Conservation (phyloP, 257 asterid genomes). For the Nicotiana attenuata region DNA sequence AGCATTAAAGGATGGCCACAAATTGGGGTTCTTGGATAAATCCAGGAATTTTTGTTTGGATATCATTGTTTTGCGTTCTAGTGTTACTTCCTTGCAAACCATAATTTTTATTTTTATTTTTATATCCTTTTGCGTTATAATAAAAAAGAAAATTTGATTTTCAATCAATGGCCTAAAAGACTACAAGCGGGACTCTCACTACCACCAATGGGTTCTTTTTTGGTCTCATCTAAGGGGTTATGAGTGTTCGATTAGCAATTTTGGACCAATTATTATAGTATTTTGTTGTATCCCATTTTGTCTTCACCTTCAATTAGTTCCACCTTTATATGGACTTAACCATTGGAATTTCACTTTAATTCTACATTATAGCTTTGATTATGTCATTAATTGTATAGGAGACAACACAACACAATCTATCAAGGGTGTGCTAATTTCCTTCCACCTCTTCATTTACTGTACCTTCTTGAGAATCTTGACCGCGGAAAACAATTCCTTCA, state of each 20-base stretch:
- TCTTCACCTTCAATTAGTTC: not conserved
- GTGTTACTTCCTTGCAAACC: not conserved
- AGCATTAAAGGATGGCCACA: slow-evolving; percentile 31
- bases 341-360: not conserved
- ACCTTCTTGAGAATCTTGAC: too few relatives aligned
- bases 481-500: too few relatives aligned
- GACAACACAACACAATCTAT: too few relatives aligned
- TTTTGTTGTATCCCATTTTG: not conserved
- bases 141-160: not conserved
- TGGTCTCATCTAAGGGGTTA: not conserved
- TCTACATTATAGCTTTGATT: not conserved
- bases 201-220: not conserved
- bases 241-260: not conserved
- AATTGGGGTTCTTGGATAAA: slow-evolving; percentile 32
- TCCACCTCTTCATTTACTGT: too few relatives aligned
- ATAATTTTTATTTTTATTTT: slow-evolving; percentile 5
- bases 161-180: not conserved
- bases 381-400: too few relatives aligned
- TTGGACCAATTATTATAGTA: not conserved
- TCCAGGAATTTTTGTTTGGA: slow-evolving; percentile 36
- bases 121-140: not conserved
- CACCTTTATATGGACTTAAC: not conserved
- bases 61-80: slow-evolving; percentile 23
- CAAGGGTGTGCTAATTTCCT: too few relatives aligned
- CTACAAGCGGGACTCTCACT: not conserved